Evolutionary conservation across 352 stramenopile genomes (phyloP).

Genomic region (Pythium sukuiense): DNA sequence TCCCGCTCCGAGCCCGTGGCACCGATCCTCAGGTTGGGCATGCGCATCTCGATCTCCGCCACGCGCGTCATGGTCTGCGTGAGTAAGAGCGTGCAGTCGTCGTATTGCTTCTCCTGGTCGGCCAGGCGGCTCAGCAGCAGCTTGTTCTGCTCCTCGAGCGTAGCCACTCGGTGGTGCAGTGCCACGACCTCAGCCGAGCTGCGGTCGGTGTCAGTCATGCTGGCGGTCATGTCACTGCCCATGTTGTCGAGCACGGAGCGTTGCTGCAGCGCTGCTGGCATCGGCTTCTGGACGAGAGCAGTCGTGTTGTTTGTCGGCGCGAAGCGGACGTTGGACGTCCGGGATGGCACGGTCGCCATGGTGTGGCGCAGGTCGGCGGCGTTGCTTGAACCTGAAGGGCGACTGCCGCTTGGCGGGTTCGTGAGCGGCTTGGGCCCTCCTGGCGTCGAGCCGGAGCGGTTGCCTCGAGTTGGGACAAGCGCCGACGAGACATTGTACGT

Average conservation of each 20-base stretch:
- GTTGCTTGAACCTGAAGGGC: slow-evolving; percentile 18
- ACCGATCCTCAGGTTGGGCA: slow-evolving; percentile 32
- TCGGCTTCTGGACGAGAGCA: slow-evolving; percentile 22
- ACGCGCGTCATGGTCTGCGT: slow-evolving; percentile 86
- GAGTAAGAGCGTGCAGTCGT: slow-evolving; percentile 83
- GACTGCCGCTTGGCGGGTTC: slow-evolving; percentile 1
- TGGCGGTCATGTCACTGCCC: slow-evolving; percentile 57
- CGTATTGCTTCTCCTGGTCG: slow-evolving; percentile 85
- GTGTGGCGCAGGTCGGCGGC: slow-evolving; percentile 24
- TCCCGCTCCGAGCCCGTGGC: slow-evolving; percentile 23
- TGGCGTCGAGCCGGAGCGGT: slow-evolving; percentile 17
- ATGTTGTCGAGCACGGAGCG: slow-evolving; percentile 28
- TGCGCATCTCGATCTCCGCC: slow-evolving; percentile 77
- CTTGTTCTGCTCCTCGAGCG: slow-evolving; percentile 77
- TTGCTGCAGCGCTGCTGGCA: background rate
- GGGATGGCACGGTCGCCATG: slow-evolving; percentile 11
- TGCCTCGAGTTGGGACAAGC: slow-evolving; percentile 21
- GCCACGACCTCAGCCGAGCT: slow-evolving; percentile 44
- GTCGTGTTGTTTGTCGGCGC: slow-evolving; percentile 13
- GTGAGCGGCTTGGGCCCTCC: slow-evolving; percentile 10
- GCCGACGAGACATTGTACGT: slow-evolving; percentile 14
- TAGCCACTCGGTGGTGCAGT: slow-evolving; percentile 54
- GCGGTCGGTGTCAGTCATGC: slow-evolving; percentile 49
- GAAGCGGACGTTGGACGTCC: slow-evolving; percentile 19
- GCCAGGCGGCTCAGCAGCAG: slow-evolving; percentile 60